Evolutionary conservation across 768 basidiomycete species (phyloP).

Genomic region (Ephemerocybe angulata): DNA sequence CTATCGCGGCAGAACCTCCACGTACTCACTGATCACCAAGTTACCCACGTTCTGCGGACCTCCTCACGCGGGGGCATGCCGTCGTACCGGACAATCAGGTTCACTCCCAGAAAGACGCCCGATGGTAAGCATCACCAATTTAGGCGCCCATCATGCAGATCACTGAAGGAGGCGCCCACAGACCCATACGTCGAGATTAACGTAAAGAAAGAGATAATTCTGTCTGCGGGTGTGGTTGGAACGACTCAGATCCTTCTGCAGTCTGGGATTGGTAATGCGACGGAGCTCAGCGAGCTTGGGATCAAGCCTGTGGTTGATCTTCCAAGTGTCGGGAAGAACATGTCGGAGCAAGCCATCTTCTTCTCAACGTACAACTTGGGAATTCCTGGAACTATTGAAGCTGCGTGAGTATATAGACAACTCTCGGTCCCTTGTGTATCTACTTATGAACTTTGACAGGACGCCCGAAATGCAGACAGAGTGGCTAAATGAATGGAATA

Average conservation of each 20-base stretch:
- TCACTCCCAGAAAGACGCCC: background rate
- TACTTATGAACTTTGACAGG: background rate
- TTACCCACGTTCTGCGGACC: slow-evolving; percentile 19
- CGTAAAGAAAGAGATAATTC: slow-evolving; percentile 47
- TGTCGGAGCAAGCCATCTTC: slow-evolving; percentile 18
- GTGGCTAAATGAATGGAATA: slow-evolving; percentile 9
- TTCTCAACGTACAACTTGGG: slow-evolving; percentile 14
- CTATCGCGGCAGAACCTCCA: slow-evolving; percentile 25
- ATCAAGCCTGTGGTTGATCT: slow-evolving; percentile 16
- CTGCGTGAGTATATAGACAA: slow-evolving; percentile 4
- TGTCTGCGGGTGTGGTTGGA: slow-evolving; percentile 25
- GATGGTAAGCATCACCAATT: background rate
- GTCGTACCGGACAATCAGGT: slow-evolving; percentile 21
- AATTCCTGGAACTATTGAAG: slow-evolving; percentile 4
- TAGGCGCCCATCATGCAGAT: background rate
- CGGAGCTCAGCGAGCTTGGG: slow-evolving; percentile 12
- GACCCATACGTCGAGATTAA: slow-evolving; percentile 20
- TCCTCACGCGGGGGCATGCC: slow-evolving; percentile 12
- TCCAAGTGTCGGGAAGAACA: slow-evolving; percentile 20
- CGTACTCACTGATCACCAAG: slow-evolving; percentile 25
- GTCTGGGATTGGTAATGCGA: slow-evolving; percentile 19
- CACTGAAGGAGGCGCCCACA: background rate
- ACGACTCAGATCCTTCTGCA: slow-evolving; percentile 20
- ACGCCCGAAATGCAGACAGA: slow-evolving; percentile 2
- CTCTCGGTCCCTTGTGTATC: background rate